phyloP scores from a whole-genome alignment of 2,329 filamentous ascomycete species.

The Pseudogymnoascus sp. region DNA sequence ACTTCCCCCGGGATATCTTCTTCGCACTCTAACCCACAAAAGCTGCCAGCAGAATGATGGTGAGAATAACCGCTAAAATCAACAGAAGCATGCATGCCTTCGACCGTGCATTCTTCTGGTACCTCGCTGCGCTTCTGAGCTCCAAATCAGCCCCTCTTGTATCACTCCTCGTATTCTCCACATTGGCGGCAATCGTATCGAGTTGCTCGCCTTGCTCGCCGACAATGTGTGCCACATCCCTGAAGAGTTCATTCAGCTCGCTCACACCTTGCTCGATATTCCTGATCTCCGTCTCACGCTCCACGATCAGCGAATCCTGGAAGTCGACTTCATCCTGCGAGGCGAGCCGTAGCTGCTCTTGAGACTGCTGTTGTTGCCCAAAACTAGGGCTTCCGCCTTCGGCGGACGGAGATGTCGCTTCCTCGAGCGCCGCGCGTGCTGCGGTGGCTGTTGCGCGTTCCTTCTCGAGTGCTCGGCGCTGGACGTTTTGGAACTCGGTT shows the following conservation, averaged over 20 bases:
- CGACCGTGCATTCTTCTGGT: constrained; percentile 91
- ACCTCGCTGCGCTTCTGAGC: constrained; percentile 74
- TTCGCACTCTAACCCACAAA: constrained; percentile 53
- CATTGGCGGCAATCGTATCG: constrained; percentile 81
- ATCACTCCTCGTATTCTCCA: constrained; percentile 73
- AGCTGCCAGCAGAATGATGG: constrained; percentile 82
- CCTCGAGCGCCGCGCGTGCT: constrained; percentile 71
- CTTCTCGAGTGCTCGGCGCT: constrained; percentile 84
- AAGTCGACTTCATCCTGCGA: constrained; percentile 95
- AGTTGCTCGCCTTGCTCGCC: constrained; percentile 86
- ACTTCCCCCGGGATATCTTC: background rate
- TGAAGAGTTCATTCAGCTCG: constrained; percentile 92
- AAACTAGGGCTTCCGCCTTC: constrained; percentile 32
- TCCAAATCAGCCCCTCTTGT: constrained; percentile 82
- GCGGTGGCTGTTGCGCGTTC: constrained; percentile 80
- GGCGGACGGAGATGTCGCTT: constrained; percentile 37
- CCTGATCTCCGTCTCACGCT: constrained; percentile 93
- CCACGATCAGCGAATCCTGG: constrained; percentile 89
- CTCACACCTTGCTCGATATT: constrained; percentile 96
- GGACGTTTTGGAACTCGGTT: constrained; percentile 86
- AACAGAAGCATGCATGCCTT: constrained; percentile 90
- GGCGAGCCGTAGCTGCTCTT: constrained; percentile 74
- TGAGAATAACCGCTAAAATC: constrained; percentile 80
- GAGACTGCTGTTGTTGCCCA: constrained; percentile 53
- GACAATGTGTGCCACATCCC: constrained; percentile 97